Conservation (phyloP, 768 basidiomycete species). For the Candolleomyces eurysporus region DNA sequence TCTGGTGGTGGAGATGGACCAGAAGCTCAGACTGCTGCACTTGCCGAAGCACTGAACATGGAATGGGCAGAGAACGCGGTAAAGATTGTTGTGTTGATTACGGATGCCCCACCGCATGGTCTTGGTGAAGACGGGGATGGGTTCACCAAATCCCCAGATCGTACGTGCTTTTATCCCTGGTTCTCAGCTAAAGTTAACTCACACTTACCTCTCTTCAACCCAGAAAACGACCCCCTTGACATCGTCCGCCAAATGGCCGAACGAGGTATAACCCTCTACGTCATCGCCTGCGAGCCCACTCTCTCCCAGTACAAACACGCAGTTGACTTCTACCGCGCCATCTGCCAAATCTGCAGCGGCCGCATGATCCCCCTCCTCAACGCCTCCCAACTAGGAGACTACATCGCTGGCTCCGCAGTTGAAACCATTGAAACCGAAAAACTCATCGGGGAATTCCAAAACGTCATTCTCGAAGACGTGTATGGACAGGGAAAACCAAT, state of each 20-base stretch:
- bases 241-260: constrained; percentile 44
- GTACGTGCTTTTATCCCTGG: constrained; percentile 14
- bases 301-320: constrained; percentile 36
- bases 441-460: constrained; percentile 23
- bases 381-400: constrained; percentile 26
- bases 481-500: constrained; percentile 20
- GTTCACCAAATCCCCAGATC: constrained; percentile 24
- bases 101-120: constrained; percentile 62
- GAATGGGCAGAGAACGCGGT: constrained; percentile 49
- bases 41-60: constrained; percentile 45
- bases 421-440: constrained; percentile 29
- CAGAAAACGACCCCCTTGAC: constrained; percentile 27
- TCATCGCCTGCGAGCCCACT: constrained; percentile 54
- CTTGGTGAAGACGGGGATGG: constrained; percentile 51
- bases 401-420: constrained; percentile 24
- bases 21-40: constrained; percentile 55
- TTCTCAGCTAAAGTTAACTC: background rate
- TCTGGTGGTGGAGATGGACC: constrained; percentile 53
- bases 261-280: constrained; percentile 49
- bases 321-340: constrained; percentile 27
- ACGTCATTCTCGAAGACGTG: constrained; percentile 25
- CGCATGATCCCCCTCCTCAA: constrained; percentile 26
- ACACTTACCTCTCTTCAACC: constrained; percentile 24
- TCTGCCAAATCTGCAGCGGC: constrained; percentile 26
- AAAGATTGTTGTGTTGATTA: constrained; percentile 55